Base-by-base conservation (phyloP, 768 basidiomycete genomes). In the Rubroboletus pulcherrimus region DNA sequence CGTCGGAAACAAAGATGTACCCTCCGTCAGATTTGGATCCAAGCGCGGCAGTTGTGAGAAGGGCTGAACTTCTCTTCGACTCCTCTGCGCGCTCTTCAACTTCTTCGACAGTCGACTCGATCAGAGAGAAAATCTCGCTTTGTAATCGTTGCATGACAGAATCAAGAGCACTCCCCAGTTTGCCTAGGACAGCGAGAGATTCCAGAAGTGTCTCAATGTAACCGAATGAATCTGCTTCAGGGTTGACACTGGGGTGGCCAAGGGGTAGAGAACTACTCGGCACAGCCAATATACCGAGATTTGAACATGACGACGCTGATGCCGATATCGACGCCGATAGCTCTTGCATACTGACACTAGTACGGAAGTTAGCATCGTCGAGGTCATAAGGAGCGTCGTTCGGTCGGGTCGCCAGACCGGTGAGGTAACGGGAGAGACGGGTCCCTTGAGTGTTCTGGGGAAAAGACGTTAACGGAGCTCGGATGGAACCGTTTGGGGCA, bases 201-300 rank as follows among this genome's bases (percentile, higher is more conserved):
- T 98, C 97, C 8, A 98, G 75, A 7, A 98, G 78, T 2, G 84
- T 89, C 73, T 98, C 97, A 61, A 98, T 87, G 65, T 98, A 98
- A 5, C 84, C 73, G 71, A 97, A 99, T 0, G 93, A 93, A 67
- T 99, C 93, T 10, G 84, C 79, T 73, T 99, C 97, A 5, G 95
- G 93, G 64, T 94, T 95, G 56, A 57, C 55, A 58, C 60, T 68
- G 51, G 60, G 62, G 24, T 67, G 64, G 6, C 59, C 63, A 24
- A 66, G 54, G 12, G 68, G 64, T 17, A 54, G 33, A 48, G 67
- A 57, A 40, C 57, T 57, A 42, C 57, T 57, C 15, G 70, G 54
- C 45, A 48, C 39, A 41, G 63, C 48, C 52, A 63, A 53, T 41
- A 54, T 17, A 49, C 58, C 63, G 44, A 64, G 47, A 35, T 72